These are phyloP conservation scores for Mallotus japonicus DNA, from an alignment of 441 rosid species.

Conservation along the genomic window DNA sequence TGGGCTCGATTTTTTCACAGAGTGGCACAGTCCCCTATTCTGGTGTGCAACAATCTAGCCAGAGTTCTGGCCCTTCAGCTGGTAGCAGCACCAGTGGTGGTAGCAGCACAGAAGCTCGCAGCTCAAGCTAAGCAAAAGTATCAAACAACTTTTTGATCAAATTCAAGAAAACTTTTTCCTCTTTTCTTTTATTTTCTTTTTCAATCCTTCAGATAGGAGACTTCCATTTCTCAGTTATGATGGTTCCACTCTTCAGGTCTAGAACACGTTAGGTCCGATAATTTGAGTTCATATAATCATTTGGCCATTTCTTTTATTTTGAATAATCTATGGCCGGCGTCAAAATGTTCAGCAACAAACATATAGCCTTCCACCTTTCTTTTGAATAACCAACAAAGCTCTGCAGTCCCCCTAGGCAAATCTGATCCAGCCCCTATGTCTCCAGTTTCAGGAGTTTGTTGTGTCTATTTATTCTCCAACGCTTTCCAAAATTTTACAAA, in stretches of 20 bases:
- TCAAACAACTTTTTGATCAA: slow-evolving; percentile 42
- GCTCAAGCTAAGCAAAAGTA: slow-evolving; percentile 43
- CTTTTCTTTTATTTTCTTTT: slow-evolving; percentile 18
- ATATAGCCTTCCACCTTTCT: slow-evolving; percentile 34
- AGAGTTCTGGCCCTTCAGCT: slow-evolving; percentile 50
- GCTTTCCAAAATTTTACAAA: slow-evolving; percentile 18
- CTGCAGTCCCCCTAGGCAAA: slow-evolving; percentile 34
- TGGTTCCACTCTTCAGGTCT: slow-evolving; percentile 44
- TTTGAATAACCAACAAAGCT: slow-evolving; percentile 37
- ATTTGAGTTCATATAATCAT: slow-evolving; percentile 42
- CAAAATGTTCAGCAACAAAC: slow-evolving; percentile 39
- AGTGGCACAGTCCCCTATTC: slow-evolving; percentile 40
- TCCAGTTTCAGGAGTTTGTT: slow-evolving; percentile 35
- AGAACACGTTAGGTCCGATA: slow-evolving; percentile 41
- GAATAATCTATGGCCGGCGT: slow-evolving; percentile 48
- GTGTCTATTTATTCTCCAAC: slow-evolving; percentile 38
- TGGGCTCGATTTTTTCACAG: slow-evolving; percentile 45
- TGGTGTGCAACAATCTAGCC: slow-evolving; percentile 44
- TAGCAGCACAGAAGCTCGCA: slow-evolving; percentile 35
- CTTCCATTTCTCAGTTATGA: slow-evolving; percentile 28
- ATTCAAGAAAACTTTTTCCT: slow-evolving; percentile 35
- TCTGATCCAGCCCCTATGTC: slow-evolving; percentile 20
- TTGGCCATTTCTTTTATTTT: slow-evolving; percentile 38
- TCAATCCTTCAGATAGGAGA: slow-evolving; percentile 38
- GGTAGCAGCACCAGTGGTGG: slow-evolving; percentile 29